Conservation (phyloP, 2,329 filamentous ascomycete species). For the Colletotrichum magnum region DNA sequence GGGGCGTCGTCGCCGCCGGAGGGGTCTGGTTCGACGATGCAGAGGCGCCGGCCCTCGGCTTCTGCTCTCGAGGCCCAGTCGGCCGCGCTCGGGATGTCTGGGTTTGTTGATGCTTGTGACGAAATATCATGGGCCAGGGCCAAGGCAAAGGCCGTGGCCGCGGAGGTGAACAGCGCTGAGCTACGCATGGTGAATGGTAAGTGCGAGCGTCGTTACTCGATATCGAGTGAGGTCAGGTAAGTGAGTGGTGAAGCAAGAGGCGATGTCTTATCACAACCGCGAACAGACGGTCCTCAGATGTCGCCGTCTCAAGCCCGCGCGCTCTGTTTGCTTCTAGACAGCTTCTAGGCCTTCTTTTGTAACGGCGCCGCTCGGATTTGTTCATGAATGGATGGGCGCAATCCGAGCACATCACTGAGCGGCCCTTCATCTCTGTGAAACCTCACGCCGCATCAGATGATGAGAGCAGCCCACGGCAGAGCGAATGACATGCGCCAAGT, state of each 20-base stretch:
- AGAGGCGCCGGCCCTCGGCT: constrained; percentile 48
- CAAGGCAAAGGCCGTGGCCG: constrained; percentile 6
- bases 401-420: background rate
- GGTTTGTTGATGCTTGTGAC: background rate
- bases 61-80: constrained; percentile 53
- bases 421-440: constrained; percentile 21
- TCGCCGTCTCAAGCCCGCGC: background rate
- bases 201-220: background rate
- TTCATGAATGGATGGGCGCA: constrained; percentile 5
- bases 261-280: constrained; percentile 6
- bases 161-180: constrained; percentile 10
- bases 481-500: constrained; percentile 38
- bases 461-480: background rate
- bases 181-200: constrained; percentile 15
- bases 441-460: constrained; percentile 16
- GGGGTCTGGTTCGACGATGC: constrained; percentile 47
- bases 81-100: background rate
- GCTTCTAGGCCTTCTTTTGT: background rate
- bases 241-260: background rate
- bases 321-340: background rate
- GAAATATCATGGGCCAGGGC: background rate
- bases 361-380: background rate
- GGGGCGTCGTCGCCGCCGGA: constrained; percentile 50
- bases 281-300: constrained; percentile 15
- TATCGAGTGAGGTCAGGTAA: background rate